Evolutionary conservation across 495 filamentous ascomycete species (phyloP), one percentile per base, ranked within the genome.

Genomic region (Trichocladium antarcticum): DNA sequence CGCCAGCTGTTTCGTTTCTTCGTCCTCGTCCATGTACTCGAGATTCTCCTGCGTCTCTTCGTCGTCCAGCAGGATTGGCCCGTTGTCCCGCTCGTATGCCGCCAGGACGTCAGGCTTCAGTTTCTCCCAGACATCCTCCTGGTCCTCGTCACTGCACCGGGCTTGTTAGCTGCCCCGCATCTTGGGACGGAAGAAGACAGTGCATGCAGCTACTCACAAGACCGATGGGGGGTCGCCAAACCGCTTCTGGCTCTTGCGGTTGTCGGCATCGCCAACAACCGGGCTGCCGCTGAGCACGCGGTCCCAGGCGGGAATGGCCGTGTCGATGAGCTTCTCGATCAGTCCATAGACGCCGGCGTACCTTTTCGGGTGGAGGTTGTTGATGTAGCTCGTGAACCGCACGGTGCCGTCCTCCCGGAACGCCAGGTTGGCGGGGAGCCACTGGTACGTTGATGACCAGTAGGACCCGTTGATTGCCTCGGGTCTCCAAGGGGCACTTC

Each of bases 371-470:
- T 82, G 76, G 0, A 80, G 61, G 45, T 81, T 83, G 57, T 84
- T 85, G 66, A 84, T 79, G 57, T 84, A 82, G 68, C 72, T 60
- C 72, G 80, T 56, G 77, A 89, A 64, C 75, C 81, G 47, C 80
- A 87, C 68, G 71, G 73, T 27, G 66, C 71, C 63, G 65, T 70
- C 36, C 2, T 59, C 55, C 1, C 50, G 38, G 31, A 82, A 62
- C 2, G 61, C 43, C 8, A 84, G 65, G 29, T 83, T 73, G 37
- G 69, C 72, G 0, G 81, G 81, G 11, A 84, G 65, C 79, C 79
- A 83, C 45, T 85, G 80, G 49, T 75, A 81, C 1, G 50, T 37
- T 0, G 55, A 56, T 0, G 74, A 75, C 70, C 70, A 78, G 17
- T 61, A 56, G 45, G 50, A 15, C 39, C 20, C 1, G 43, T 41